Percentiles rank a stretch among this genome's conserved stretches.
Conservation (phyloP, 768 basidiomycete genomes). For the Hortiboletus campestris region DNA sequence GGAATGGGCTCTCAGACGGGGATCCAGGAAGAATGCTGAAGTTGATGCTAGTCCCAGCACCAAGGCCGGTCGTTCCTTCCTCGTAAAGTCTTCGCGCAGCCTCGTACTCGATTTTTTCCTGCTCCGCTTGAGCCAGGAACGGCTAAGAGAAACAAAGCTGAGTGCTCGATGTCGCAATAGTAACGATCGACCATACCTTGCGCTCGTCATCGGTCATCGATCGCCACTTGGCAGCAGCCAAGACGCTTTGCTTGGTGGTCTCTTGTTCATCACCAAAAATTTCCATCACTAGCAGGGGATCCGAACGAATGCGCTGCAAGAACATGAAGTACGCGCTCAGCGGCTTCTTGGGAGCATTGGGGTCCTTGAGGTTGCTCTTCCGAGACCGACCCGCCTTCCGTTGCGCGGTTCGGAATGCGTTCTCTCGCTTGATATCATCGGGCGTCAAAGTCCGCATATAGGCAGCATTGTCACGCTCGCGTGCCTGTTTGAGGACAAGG, state of each 20-base stretch:
- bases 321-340: constrained; percentile 95
- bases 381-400: constrained; percentile 90
- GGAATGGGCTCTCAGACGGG: constrained; percentile 47
- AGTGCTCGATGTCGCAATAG: constrained; percentile 8
- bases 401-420: constrained; percentile 86
- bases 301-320: constrained; percentile 83
- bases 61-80: constrained; percentile 68
- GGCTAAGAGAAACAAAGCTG: constrained; percentile 50
- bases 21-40: constrained; percentile 78
- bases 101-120: constrained; percentile 94
- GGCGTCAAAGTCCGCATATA: constrained; percentile 90
- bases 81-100: constrained; percentile 83
- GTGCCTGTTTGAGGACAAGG: constrained; percentile 77
- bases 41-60: constrained; percentile 70
- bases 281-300: constrained; percentile 67
- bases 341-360: constrained; percentile 95
- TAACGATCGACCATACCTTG: constrained; percentile 53
- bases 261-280: constrained; percentile 90
- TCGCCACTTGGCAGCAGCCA: constrained; percentile 92
- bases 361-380: constrained; percentile 94
- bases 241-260: constrained; percentile 91
- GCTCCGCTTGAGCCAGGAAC: constrained; percentile 89
- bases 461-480: constrained; percentile 76
- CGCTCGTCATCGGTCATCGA: constrained; percentile 92
- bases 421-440: constrained; percentile 93